Base-by-base conservation (phyloP, 2,329 filamentous ascomycete genomes). In the Ascochyta viciae-villosae region DNA sequence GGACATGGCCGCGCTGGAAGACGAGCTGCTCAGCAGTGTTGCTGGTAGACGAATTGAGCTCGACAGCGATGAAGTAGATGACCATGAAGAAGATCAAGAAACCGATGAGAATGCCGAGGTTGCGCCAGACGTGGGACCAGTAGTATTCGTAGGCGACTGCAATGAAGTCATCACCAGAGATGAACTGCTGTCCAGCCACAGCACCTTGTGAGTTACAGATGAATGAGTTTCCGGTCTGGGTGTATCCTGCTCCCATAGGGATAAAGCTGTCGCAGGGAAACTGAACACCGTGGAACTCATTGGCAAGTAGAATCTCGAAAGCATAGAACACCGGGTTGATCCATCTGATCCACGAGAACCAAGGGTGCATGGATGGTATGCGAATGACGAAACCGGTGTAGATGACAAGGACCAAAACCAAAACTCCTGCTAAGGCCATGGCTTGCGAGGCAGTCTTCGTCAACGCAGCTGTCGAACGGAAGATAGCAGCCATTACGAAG, bases 261-360 rank as follows among this genome's bases (percentile, higher is more conserved):
- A 80, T 65, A 51, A 78, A 71, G 2, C 62, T 37, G 5, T 75
- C 73, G 60, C 78, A 76, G 3, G 69, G 55, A 22, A 70, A 74
- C 16, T 69, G 37, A 16, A 69, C 69, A 9, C 71, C 71, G 35
- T 75, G 6, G 61, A 75, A 73, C 73, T 96, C 92, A 74, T 96
- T 96, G 54, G 90, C 85, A 78, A 93, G 86, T 15, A 96, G 79
- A 0, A 86, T 82, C 73, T 96, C 91, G 68, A 95, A 96, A 0
- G 86, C 86, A 64, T 95, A 96, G 3, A 85, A 87, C 3, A 96
- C 81, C 0, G 91, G 90, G 57, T 95, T 88, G 44, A 74, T 70
- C 66, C 90, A 95, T 72, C 89, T 50, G 26, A 66, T 71, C 73
- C 49, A 77, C 56, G 27, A 76, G 73, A 70, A 83, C 78, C 50